A percentile compares a stretch with the other conserved stretches of the same genome.
phyloP scores from a whole-genome alignment of 2,329 filamentous ascomycete species.

The Cladosporium sp. region DNA sequence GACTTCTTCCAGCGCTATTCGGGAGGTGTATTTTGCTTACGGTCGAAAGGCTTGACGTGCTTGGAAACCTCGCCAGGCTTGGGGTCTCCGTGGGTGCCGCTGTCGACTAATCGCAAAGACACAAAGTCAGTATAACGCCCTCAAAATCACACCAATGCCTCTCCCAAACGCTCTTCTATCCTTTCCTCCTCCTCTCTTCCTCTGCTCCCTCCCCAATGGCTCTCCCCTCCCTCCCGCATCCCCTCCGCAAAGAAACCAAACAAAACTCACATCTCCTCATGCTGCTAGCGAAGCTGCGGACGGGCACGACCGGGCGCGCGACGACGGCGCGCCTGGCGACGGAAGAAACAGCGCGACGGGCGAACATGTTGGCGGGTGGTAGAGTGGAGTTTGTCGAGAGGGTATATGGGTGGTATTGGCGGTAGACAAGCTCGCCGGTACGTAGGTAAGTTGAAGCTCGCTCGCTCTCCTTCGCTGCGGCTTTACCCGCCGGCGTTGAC shows the following conservation, averaged over 20 bases:
- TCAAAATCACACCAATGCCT: neutral
- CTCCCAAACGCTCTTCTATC: no score
- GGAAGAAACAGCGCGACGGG: constrained; percentile 54
- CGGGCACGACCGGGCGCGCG: constrained; percentile 40
- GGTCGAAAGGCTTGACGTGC: constrained; percentile 49
- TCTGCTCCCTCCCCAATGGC: no score
- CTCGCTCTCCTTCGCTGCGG: constrained; percentile 4
- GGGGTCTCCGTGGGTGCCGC: constrained; percentile 32
- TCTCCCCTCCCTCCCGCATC: neutral
- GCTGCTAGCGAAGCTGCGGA: constrained; percentile 50
- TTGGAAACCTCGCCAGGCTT: constrained; percentile 41
- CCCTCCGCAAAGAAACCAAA: neutral
- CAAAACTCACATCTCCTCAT: constrained; percentile 49
- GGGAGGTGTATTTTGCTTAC: constrained; percentile 37
- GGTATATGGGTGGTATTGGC: neutral
- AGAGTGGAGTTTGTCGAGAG: constrained; percentile 12
- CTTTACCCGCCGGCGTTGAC: neutral
- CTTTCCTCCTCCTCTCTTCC: no score
- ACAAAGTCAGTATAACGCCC: no score
- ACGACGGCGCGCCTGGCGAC: constrained; percentile 49
- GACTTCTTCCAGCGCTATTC: neutral
- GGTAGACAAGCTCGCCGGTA: neutral
- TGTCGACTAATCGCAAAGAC: constrained; percentile 15
- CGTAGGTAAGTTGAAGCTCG: constrained; percentile 11
- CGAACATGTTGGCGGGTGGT: constrained; percentile 39